phyloP scores from a whole-genome alignment of 148 eudicot species.

The Spergularia bocconei region DNA sequence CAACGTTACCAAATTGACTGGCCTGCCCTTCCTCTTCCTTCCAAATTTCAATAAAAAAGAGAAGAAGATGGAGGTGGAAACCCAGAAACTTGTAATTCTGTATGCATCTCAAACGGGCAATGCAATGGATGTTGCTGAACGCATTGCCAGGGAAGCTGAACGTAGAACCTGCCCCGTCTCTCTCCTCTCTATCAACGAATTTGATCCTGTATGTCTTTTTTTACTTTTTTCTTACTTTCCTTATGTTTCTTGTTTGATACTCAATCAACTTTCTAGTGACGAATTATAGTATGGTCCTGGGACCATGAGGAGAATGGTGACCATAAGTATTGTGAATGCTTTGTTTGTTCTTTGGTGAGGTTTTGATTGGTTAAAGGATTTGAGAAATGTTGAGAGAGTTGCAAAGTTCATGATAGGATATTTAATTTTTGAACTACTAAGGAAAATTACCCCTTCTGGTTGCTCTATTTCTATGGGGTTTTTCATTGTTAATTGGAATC shows the following conservation, averaged over 20 bases:
- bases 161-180: slow-evolving; percentile 63
- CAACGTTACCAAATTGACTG: too few relatives aligned
- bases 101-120: slow-evolving; percentile 84
- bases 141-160: slow-evolving; percentile 77
- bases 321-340: too few relatives aligned
- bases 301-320: too few relatives aligned
- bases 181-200: slow-evolving; percentile 56
- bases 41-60: too few relatives aligned
- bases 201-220: slow-evolving; percentile 59
- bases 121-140: slow-evolving; percentile 86
- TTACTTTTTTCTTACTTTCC: not conserved
- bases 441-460: too few relatives aligned
- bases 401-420: too few relatives aligned
- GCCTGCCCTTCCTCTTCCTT: too few relatives aligned
- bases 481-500: too few relatives aligned
- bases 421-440: too few relatives aligned
- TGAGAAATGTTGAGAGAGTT: not conserved
- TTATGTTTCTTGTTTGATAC: not conserved
- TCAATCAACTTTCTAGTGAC: not conserved
- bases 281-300: too few relatives aligned
- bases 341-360: not conserved
- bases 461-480: not conserved
- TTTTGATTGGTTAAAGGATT: not conserved
- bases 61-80: slow-evolving; percentile 39
- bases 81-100: slow-evolving; percentile 48